phyloP scores from a whole-genome alignment of 441 rosid species.

The Eutrema salsugineum region DNA sequence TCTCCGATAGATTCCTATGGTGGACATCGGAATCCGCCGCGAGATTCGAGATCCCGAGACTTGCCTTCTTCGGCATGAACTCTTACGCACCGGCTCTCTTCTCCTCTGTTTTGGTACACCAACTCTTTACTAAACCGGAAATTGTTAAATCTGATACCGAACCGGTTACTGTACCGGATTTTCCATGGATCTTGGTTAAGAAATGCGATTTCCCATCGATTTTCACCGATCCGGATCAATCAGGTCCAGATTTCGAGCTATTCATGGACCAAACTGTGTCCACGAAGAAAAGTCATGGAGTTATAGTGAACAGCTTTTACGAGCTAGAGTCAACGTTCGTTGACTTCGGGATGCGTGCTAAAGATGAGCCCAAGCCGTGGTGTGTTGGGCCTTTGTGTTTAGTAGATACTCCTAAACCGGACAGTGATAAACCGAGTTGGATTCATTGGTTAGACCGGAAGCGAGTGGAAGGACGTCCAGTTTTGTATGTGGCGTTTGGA shows the following conservation, averaged over 20 bases:
- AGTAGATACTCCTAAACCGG: not conserved
- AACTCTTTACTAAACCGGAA: not conserved
- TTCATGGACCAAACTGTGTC: not conserved
- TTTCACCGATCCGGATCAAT: not conserved
- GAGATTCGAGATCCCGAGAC: not conserved
- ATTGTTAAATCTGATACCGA: not conserved
- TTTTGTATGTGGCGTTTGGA: conserved; percentile 4
- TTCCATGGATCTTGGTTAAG: not conserved
- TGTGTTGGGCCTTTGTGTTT: conserved; percentile 3
- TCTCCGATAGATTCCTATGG: conserved; percentile 2
- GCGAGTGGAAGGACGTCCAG: not conserved
- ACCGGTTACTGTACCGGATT: conserved; percentile 4
- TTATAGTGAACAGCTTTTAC: not conserved
- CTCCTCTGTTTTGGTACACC: not conserved
- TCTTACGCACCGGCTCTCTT: not conserved
- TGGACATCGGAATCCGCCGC: conserved; percentile 1
- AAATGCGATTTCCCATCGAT: not conserved
- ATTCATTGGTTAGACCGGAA: conserved; percentile 4
- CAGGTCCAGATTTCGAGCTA: not conserved
- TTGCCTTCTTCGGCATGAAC: conserved; percentile 2
- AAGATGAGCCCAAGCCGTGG: not conserved
- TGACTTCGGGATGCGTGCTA: too few species aligned
- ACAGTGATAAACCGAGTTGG: not conserved
- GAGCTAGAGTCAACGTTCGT: not conserved
- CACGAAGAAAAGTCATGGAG: not conserved